phyloP scores from a whole-genome alignment of 2,329 filamentous ascomycete genomes.

The Scedosporium boydii region DNA sequence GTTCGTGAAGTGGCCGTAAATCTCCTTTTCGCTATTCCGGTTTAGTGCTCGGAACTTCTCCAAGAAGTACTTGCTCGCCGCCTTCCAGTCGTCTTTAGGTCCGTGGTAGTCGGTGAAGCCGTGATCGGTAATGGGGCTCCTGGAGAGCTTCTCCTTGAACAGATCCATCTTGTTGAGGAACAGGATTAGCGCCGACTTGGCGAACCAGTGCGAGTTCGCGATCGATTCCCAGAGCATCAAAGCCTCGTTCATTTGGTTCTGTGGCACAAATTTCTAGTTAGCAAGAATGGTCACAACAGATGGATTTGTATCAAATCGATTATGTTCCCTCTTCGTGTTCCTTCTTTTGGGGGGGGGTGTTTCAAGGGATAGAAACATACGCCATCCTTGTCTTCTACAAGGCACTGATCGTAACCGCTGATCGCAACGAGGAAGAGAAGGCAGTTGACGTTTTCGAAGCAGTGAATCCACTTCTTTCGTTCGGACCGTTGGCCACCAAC shows the following conservation, averaged over 20 bases:
- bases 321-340: not conserved
- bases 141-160: slow-evolving; percentile 65
- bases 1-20: slow-evolving; percentile 54
- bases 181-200: slow-evolving; percentile 69
- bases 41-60: slow-evolving; percentile 73
- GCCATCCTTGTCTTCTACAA: slow-evolving; percentile 93
- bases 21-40: slow-evolving; percentile 54
- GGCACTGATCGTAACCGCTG: slow-evolving; percentile 90
- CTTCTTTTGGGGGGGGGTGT: not conserved
- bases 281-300: slow-evolving; percentile 7
- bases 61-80: slow-evolving; percentile 71
- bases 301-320: not conserved
- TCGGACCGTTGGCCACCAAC: slow-evolving; percentile 88
- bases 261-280: not conserved
- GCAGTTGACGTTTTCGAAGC: slow-evolving; percentile 89
- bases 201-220: slow-evolving; percentile 80
- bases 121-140: slow-evolving; percentile 62
- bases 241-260: slow-evolving; percentile 90
- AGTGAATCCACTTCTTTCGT: slow-evolving; percentile 96
- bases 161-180: slow-evolving; percentile 86
- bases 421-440: slow-evolving; percentile 90
- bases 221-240: slow-evolving; percentile 82
- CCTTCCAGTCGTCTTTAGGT: slow-evolving; percentile 59
- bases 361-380: slow-evolving; percentile 43
- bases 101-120: slow-evolving; percentile 73